Conservation (phyloP, 139 green algal species). For the Bryopsis sp. region DNA sequence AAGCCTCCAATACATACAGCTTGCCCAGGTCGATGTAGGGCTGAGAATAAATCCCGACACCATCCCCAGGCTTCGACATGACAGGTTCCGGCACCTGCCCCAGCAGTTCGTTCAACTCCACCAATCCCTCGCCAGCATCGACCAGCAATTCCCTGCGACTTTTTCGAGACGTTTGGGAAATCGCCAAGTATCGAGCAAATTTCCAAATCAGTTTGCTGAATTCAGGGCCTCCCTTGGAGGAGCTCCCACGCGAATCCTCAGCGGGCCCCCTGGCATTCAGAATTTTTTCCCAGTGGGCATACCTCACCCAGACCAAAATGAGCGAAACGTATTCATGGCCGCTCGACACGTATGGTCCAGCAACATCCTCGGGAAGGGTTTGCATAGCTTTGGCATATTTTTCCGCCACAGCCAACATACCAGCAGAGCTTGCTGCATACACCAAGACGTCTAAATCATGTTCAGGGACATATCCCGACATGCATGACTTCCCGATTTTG, state of each 20-base stretch:
- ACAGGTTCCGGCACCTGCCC: not conserved
- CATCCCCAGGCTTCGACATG: slow-evolving; percentile 16
- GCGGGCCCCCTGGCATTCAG: slow-evolving; percentile 14
- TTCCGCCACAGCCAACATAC: slow-evolving; percentile 24
- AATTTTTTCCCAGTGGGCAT: slow-evolving; percentile 25
- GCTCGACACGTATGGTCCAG: slow-evolving; percentile 8
- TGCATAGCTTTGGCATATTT: slow-evolving; percentile 15
- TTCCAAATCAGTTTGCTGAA: slow-evolving; percentile 21
- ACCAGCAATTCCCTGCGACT: not conserved
- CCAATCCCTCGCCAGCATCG: not conserved
- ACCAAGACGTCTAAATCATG: slow-evolving; percentile 40
- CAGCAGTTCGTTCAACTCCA: not conserved
- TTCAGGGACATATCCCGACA: slow-evolving; percentile 31
- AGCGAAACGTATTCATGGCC: slow-evolving; percentile 27
- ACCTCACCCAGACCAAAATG: slow-evolving; percentile 18
- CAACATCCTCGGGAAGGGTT: slow-evolving; percentile 5
- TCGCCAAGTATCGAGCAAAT: slow-evolving; percentile 24
- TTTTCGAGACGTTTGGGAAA: not conserved
- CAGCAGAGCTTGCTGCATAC: slow-evolving; percentile 34
- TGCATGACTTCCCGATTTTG: slow-evolving; percentile 18
- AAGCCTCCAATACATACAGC: not conserved
- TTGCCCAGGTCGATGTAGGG: not conserved
- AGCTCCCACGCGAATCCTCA: slow-evolving; percentile 18
- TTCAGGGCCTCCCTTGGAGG: slow-evolving; percentile 13
- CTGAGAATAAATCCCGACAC: slow-evolving; percentile 22